phyloP scores from a whole-genome alignment of 2,329 filamentous ascomycete genomes.

The Graphilbum fragrans region DNA sequence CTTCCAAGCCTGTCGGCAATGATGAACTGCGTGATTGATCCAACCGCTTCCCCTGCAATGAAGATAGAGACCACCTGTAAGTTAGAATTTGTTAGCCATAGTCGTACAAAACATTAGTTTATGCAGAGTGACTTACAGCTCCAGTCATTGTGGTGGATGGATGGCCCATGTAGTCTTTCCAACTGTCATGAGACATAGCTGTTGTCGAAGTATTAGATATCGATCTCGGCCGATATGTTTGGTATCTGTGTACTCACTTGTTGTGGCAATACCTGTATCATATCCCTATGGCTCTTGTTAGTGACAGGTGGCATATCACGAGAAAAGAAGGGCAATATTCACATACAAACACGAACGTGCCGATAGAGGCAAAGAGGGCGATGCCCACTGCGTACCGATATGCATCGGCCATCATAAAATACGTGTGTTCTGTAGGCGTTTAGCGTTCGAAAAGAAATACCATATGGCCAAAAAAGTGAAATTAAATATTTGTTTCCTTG shows the following conservation, averaged over 20 bases:
- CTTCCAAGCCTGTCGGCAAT: slow-evolving; percentile 40
- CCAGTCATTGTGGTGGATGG: slow-evolving; percentile 43
- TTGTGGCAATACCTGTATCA: slow-evolving; percentile 48
- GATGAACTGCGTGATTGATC: slow-evolving; percentile 38
- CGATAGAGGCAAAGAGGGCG: slow-evolving; percentile 44
- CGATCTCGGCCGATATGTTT: not conserved
- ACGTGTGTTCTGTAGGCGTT: too few relatives aligned
- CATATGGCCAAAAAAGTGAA: too few relatives aligned
- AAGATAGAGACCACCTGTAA: slow-evolving; percentile 41
- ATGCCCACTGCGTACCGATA: slow-evolving; percentile 18
- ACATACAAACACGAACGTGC: slow-evolving; percentile 45
- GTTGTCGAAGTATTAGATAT: too few relatives aligned
- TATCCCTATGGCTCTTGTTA: too few relatives aligned
- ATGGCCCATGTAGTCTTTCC: slow-evolving; percentile 45
- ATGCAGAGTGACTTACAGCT: slow-evolving; percentile 27
- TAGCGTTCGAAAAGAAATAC: too few relatives aligned
- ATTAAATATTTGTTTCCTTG: too few relatives aligned
- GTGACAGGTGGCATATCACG: too few relatives aligned
- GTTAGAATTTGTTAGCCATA: not conserved
- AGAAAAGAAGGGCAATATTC: too few relatives aligned
- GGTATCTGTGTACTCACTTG: too few relatives aligned
- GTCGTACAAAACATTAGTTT: not conserved
- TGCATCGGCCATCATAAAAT: not conserved
- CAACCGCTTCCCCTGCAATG: slow-evolving; percentile 45
- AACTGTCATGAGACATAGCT: slow-evolving; percentile 47